These are phyloP conservation scores for Epichloe sp. DNA, from an alignment of 2,329 filamentous ascomycete species.

Conservation along the genomic window DNA sequence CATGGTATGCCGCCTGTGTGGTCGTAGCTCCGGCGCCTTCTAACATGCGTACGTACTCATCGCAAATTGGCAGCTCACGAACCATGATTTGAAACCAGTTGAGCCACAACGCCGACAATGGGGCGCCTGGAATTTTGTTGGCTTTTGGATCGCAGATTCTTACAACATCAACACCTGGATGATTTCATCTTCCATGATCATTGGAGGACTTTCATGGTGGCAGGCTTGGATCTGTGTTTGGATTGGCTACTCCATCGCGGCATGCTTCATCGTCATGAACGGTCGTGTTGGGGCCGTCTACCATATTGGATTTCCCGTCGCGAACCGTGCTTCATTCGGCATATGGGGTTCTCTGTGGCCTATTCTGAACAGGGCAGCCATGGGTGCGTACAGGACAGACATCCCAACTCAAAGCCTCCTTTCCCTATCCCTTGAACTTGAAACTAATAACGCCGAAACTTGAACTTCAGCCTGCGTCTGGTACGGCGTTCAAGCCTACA, in stretches of 20 bases:
- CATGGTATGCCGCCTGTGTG: constrained; percentile 40
- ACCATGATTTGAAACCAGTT: constrained; percentile 70
- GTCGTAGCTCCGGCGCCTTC: background rate
- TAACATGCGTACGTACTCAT: background rate
- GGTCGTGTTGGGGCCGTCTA: constrained; percentile 78
- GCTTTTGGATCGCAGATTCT: constrained; percentile 74
- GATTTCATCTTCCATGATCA: constrained; percentile 76
- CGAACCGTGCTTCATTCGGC: constrained; percentile 65
- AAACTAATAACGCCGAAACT: background rate
- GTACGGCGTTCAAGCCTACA: constrained; percentile 79
- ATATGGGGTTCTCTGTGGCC: constrained; percentile 87
- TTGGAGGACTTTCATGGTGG: constrained; percentile 75
- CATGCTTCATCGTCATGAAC: constrained; percentile 60
- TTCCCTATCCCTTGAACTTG: background rate
- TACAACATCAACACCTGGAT: constrained; percentile 94
- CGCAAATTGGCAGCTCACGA: constrained; percentile 47
- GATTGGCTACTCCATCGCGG: constrained; percentile 71
- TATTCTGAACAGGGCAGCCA: constrained; percentile 75
- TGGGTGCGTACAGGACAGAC: constrained; percentile 32
- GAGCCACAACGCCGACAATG: constrained; percentile 71
- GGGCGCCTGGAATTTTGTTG: constrained; percentile 78
- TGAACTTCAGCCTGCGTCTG: constrained; percentile 56
- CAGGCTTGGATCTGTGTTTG: constrained; percentile 83
- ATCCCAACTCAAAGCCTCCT: background rate
- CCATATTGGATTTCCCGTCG: constrained; percentile 75